Percentiles rank a stretch among this genome's conserved stretches.
phyloP scores from a whole-genome alignment of 352 stramenopile genomes.

The Phytophthora fragariaefolia region DNA sequence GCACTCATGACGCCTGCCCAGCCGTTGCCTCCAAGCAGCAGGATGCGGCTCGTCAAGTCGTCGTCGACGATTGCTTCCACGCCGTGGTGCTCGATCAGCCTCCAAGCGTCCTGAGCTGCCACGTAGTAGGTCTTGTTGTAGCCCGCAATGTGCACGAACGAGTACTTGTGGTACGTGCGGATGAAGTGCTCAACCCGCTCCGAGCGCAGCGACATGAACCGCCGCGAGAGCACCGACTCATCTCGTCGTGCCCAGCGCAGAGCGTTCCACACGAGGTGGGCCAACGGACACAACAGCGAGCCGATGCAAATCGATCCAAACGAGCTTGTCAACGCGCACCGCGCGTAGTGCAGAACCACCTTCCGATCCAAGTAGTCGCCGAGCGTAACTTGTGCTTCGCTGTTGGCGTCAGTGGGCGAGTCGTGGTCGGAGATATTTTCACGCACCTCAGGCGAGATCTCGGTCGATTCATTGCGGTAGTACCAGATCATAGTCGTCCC shows the following conservation, averaged over 20 bases:
- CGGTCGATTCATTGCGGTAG: conserved; percentile 76
- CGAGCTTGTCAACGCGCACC: conserved; percentile 68
- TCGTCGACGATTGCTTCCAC: conserved; percentile 89
- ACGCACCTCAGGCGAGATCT: conserved; percentile 49
- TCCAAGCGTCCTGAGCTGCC: conserved; percentile 78
- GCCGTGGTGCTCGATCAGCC: conserved; percentile 77
- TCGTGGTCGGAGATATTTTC: conserved; percentile 55
- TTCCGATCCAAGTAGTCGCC: conserved; percentile 46
- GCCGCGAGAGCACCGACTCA: conserved; percentile 67
- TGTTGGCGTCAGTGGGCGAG: conserved; percentile 25
- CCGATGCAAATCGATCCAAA: conserved; percentile 88
- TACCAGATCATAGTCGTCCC: conserved; percentile 89
- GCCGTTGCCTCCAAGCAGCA: conserved; percentile 77
- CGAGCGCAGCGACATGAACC: conserved; percentile 68
- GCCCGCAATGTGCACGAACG: conserved; percentile 81
- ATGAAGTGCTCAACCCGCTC: conserved; percentile 79
- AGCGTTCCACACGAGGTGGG: conserved; percentile 80
- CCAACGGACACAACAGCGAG: conserved; percentile 79
- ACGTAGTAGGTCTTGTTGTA: conserved; percentile 87
- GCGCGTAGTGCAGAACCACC: conserved; percentile 76
- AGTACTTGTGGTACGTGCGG: conserved; percentile 88
- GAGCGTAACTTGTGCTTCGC: conserved; percentile 24
- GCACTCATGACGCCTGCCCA: conserved; percentile 84
- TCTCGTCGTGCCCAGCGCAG: conserved; percentile 78
- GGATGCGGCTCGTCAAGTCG: conserved; percentile 80